A percentile compares a stretch with the other conserved stretches of the same genome.
phyloP scores from a whole-genome alignment of 2,329 filamentous ascomycete genomes.

The Ophiostoma tasmaniense region DNA sequence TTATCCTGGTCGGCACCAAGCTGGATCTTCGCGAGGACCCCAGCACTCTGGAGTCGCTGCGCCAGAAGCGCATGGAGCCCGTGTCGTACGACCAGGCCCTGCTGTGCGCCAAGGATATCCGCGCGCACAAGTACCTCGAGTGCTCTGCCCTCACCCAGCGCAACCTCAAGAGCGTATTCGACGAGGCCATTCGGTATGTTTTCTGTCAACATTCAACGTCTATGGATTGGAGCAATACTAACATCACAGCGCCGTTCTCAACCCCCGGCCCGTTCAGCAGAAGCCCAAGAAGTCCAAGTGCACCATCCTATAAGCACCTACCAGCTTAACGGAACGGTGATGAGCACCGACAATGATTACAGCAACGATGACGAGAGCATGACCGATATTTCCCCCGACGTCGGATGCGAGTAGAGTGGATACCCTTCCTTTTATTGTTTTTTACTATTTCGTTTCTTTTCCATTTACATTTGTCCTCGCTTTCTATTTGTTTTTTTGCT shows the following conservation, averaged over 20 bases:
- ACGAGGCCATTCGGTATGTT: conserved; percentile 90
- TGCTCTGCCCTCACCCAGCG: conserved; percentile 95
- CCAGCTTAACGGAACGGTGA: conserved; percentile 9
- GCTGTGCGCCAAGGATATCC: conserved; percentile 84
- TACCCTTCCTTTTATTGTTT: conserved; percentile 20
- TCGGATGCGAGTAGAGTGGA: conserved; percentile 20
- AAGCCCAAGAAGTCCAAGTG: conserved; percentile 61
- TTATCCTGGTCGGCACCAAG: conserved; percentile 96
- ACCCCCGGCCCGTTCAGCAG: conserved; percentile 50
- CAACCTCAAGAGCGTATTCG: conserved; percentile 97
- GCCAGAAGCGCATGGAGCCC: conserved; percentile 92
- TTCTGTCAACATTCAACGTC: too few species aligned
- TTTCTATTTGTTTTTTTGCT: conserved; percentile 7
- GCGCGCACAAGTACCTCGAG: conserved; percentile 93
- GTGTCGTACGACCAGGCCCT: conserved; percentile 91
- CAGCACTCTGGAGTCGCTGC: conserved; percentile 69
- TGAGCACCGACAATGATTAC: conserved; percentile 3
- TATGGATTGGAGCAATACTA: not conserved
- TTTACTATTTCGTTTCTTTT: conserved; percentile 1
- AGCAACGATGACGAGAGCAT: conserved; percentile 8
- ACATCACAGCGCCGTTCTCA: conserved; percentile 55
- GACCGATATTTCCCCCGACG: not conserved
- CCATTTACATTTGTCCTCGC: not conserved
- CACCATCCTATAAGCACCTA: conserved; percentile 52
- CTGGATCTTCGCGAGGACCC: conserved; percentile 88